Conservation (phyloP, 805 yeast species). For the Suhomyces faveliae region DNA sequence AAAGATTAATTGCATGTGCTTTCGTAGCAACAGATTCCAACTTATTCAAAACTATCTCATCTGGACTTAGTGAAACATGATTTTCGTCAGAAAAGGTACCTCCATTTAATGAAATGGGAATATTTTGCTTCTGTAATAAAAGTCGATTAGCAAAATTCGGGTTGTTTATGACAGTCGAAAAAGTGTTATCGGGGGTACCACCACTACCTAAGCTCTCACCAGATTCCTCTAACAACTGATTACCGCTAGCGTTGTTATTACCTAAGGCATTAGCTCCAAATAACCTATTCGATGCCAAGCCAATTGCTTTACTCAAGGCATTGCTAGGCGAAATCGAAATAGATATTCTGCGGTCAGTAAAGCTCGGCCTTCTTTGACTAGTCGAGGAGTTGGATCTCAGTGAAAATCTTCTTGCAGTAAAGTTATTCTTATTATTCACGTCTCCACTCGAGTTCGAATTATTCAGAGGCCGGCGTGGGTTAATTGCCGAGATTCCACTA, state of each 20-base stretch:
- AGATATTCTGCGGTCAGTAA: conserved; percentile 62
- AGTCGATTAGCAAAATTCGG: conserved; percentile 37
- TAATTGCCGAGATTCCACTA: conserved; percentile 48
- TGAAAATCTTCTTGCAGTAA: conserved; percentile 30
- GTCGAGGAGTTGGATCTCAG: conserved; percentile 49
- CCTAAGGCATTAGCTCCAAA: conserved; percentile 49
- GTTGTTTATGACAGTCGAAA: conserved; percentile 22
- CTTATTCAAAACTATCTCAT: conserved; percentile 39
- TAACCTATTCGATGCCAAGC: conserved; percentile 81
- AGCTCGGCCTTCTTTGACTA: conserved; percentile 58
- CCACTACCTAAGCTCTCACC: conserved; percentile 6
- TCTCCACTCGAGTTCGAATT: conserved; percentile 21
- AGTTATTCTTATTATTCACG: conserved; percentile 9
- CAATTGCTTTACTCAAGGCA: conserved; percentile 84
- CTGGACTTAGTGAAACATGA: conserved; percentile 15
- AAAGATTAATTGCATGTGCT: conserved; percentile 83
- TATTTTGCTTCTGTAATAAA: conserved; percentile 32
- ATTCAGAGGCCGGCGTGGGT: conserved; percentile 25
- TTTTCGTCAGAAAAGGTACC: background rate
- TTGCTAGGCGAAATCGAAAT: conserved; percentile 77
- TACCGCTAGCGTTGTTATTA: conserved; percentile 7
- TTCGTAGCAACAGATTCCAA: conserved; percentile 82
- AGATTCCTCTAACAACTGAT: conserved; percentile 12
- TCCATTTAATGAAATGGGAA: conserved; percentile 26
- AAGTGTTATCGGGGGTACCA: conserved; percentile 7